Evolutionary conservation across 306 rosid species (phyloP), one percentile per base, ranked within the genome.

Genomic region (Sicyos baderoa): DNA sequence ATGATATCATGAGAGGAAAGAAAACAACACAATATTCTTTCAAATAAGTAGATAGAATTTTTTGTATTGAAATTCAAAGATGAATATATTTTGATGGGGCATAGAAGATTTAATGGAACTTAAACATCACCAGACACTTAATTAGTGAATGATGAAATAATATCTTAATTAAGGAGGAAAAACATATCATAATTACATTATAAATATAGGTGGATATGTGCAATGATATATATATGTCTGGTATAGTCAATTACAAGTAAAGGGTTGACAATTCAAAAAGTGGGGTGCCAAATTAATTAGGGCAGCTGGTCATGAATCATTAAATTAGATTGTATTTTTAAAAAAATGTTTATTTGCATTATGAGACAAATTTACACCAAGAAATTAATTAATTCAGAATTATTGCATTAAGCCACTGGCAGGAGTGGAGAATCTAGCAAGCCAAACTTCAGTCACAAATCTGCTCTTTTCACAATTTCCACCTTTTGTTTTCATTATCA

Each of bases 51-150:
- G 40, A 23, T 25, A 9, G 40, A 57, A 57, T 12, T 55, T 5
- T 57, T 57, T 0, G 40, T 57, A 25, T 13, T 55, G n/a, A 12
- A 12, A 57, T 57, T 23, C 9, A 25, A 23, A 32, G 18, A 57
- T 57, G 63, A 57, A 57, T 57, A 57, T 57, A 57, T 57, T 57
- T 57, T 23, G 63, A 57, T 13, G 63, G 63, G 63, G 63, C 62
- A 57, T 25, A 1, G 40, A 57, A 57, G 18, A 25, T 57, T 57
- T 57, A 57, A 57, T 57, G 40, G 29, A 57, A 57, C 40, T 57
- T 23, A 57, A 57, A 57, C 5, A 13, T 23, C 5, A 53, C 3
- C 17, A 23, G 10, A 57, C 40, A 57, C 29, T 56, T 57, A 57
- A 57, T 57, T 57, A 57, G 40, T 23, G 63, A 57, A 57, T 57